Percentiles rank a stretch among this genome's conserved stretches.
Evolutionary conservation across 441 rosid genomes (phyloP).

Genomic region (Erysimum pusillum): DNA sequence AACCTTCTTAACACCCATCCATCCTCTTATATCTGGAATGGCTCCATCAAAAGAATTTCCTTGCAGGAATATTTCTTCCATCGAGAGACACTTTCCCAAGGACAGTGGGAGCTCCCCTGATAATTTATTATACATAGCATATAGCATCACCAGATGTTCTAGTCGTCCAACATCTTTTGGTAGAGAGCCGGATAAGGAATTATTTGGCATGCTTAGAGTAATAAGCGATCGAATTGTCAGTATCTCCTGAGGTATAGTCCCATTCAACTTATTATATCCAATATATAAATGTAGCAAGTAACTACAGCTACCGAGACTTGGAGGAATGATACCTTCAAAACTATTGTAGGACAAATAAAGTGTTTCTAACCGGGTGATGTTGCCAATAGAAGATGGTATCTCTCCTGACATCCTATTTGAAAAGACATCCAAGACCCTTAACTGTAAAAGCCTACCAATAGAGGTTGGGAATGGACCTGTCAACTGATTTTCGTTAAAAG

Average conservation of each 20-base stretch:
- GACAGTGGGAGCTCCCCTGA: background rate
- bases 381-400: background rate
- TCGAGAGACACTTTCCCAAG: background rate
- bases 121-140: too few species aligned
- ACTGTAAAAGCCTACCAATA: too few species aligned
- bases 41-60: background rate
- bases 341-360: background rate
- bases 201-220: background rate
- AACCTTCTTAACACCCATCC: background rate
- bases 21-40: background rate
- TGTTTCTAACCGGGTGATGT: background rate
- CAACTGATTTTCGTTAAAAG: too few species aligned
- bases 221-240: background rate
- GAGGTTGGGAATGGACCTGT: too few species aligned
- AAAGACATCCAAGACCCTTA: too few species aligned
- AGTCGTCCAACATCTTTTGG: background rate
- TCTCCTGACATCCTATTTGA: background rate
- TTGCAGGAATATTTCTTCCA: background rate
- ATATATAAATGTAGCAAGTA: background rate
- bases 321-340: background rate
- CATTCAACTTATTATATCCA: background rate
- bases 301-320: background rate
- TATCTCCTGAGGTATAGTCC: background rate
- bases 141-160: background rate
- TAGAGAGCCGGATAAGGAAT: background rate